Evolutionary conservation across 75 land plant species (phyloP).

Genomic region (Ceratopteris richardii): DNA sequence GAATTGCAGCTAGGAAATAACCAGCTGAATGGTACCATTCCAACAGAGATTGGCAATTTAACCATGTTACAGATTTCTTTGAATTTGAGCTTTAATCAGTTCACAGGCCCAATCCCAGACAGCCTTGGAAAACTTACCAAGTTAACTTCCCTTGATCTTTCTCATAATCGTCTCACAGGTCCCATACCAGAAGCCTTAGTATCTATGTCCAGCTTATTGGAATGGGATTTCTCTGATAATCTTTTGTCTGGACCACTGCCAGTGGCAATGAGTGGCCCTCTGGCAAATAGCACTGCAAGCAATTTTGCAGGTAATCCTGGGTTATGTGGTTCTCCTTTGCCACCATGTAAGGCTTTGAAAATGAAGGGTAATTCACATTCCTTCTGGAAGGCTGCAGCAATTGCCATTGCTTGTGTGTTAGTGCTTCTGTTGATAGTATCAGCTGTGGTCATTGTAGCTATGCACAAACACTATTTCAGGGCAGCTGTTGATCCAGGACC

Average conservation of each 20-base stretch:
- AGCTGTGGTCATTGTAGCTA: constrained; percentile 41
- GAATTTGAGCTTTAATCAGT: constrained; percentile 66
- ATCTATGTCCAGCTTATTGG: constrained; percentile 70
- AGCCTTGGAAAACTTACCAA: constrained; percentile 63
- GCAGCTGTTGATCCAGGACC: constrained; percentile 19
- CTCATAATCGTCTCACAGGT: constrained; percentile 60
- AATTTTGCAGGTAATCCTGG: constrained; percentile 61
- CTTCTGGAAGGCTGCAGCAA: constrained; percentile 31
- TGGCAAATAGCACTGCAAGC: constrained; percentile 48
- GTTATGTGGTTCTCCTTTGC: constrained; percentile 70
- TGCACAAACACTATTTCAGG: constrained; percentile 52
- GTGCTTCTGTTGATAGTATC: constrained; percentile 43
- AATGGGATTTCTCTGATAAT: constrained; percentile 72
- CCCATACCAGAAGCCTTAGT: constrained; percentile 41
- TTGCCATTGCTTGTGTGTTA: constrained; percentile 58
- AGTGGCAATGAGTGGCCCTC: constrained; percentile 38
- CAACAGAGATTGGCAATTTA: constrained; percentile 58
- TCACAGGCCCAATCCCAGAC: constrained; percentile 50
- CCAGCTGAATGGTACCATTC: constrained; percentile 61
- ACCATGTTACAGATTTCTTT: constrained; percentile 52
- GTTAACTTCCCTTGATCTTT: constrained; percentile 60
- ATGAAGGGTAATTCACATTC: constrained; percentile 1
- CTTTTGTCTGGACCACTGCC: constrained; percentile 54
- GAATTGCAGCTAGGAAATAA: constrained; percentile 64
- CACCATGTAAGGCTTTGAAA: constrained; percentile 16